Conservation (phyloP, 2,329 filamentous ascomycete species). For the Diaporthe citriasiana region DNA sequence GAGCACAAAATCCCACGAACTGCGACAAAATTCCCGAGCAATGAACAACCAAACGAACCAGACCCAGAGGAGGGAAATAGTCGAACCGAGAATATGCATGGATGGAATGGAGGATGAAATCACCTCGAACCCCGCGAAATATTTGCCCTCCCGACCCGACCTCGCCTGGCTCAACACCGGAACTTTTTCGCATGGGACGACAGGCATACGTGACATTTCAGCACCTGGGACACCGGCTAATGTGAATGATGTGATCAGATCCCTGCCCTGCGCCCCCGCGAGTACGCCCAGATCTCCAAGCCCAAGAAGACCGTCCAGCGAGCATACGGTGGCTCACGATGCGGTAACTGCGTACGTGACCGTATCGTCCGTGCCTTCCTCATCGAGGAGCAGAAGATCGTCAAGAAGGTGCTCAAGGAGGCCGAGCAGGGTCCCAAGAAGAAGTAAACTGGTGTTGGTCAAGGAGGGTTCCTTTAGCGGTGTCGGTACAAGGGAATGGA, state of each 20-base stretch:
- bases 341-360: conserved; percentile 98
- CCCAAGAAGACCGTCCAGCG: conserved; percentile 99
- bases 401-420: conserved; percentile 99
- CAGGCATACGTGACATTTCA: not conserved
- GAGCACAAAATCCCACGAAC: conserved; percentile 11
- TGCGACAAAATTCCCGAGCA: not conserved
- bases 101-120: not conserved
- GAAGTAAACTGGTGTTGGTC: conserved; percentile 71
- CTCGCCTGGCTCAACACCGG: not conserved
- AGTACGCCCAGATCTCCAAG: conserved; percentile 97
- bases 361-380: conserved; percentile 97
- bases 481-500: conserved; percentile 50
- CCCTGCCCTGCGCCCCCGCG: conserved; percentile 96
- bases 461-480: conserved; percentile 48
- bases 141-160: conserved; percentile 12
- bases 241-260: conserved; percentile 66
- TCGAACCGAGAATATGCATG: not conserved
- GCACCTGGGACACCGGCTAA: conserved; percentile 48
- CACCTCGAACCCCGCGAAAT: not conserved
- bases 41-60: not conserved
- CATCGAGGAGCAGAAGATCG: conserved; percentile 99
- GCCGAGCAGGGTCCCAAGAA: conserved; percentile 82
- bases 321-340: conserved; percentile 98
- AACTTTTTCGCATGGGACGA: not conserved
- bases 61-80: not conserved